A percentile compares a stretch with the other conserved stretches of the same genome.
phyloP scores from a whole-genome alignment of 2,329 filamentous ascomycete species.

The Eurotiales sp. region DNA sequence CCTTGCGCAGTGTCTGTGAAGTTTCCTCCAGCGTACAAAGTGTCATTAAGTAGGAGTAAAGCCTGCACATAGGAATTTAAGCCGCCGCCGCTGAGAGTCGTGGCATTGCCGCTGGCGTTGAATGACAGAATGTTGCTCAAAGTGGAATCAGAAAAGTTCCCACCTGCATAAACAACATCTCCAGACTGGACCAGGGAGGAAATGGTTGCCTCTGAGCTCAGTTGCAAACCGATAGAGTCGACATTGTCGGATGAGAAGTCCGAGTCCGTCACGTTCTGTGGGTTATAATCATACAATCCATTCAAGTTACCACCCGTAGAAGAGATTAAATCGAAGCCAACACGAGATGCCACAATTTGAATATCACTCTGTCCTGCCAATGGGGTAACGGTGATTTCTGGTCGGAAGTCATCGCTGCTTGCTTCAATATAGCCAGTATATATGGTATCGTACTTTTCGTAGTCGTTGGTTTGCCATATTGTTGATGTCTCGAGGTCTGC shows the following conservation, averaged over 20 bases:
- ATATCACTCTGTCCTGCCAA: slow-evolving; percentile 58
- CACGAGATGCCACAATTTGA: slow-evolving; percentile 82
- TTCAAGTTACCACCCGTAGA: slow-evolving; percentile 80
- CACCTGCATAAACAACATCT: slow-evolving; percentile 70
- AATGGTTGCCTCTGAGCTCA: slow-evolving; percentile 65
- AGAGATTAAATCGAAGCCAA: slow-evolving; percentile 63
- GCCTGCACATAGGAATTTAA: slow-evolving; percentile 74
- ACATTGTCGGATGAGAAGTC: slow-evolving; percentile 70
- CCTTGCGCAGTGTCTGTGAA: slow-evolving; percentile 71
- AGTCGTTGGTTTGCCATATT: slow-evolving; percentile 88
- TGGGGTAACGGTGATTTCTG: slow-evolving; percentile 73
- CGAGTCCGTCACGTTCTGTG: slow-evolving; percentile 56
- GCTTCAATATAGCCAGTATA: slow-evolving; percentile 83
- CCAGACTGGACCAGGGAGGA: slow-evolving; percentile 63
- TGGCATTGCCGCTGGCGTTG: slow-evolving; percentile 54
- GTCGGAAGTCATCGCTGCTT: slow-evolving; percentile 67
- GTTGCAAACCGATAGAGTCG: slow-evolving; percentile 68
- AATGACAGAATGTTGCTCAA: slow-evolving; percentile 76
- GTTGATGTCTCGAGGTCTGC: slow-evolving; percentile 54
- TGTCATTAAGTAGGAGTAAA: slow-evolving; percentile 63
- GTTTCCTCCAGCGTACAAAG: slow-evolving; percentile 76
- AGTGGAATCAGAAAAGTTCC: slow-evolving; percentile 70
- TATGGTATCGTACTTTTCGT: slow-evolving; percentile 93
- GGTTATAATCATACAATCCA: slow-evolving; percentile 85
- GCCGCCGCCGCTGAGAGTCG: slow-evolving; percentile 64